These are phyloP conservation scores for Fusarium cyanostomum DNA, from an alignment of 2,329 filamentous ascomycete species.

Conservation along the genomic window DNA sequence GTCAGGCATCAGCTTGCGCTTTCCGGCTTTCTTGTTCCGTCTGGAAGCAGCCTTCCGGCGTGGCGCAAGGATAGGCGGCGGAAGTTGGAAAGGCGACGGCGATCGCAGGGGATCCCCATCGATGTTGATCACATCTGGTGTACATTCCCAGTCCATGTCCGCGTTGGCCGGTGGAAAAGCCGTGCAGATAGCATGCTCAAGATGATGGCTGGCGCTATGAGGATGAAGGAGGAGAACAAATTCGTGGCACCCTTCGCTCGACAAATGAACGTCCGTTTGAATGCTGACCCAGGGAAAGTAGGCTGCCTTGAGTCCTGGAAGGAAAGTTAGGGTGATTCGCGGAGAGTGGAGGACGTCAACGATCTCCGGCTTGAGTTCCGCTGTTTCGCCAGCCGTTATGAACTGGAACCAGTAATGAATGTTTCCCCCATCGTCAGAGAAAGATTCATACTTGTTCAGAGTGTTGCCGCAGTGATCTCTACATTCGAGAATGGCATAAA, in stretches of 20 bases:
- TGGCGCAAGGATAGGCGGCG: not conserved
- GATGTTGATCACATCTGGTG: not conserved
- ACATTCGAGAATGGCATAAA: conserved; percentile 13
- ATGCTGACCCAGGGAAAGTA: not conserved
- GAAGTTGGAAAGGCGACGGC: conserved; percentile 1
- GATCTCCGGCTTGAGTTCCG: not conserved
- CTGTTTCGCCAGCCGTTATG: not conserved
- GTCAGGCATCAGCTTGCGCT: not conserved
- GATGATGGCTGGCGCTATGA: not conserved
- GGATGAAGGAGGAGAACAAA: conserved; percentile 1
- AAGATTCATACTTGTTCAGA: not conserved
- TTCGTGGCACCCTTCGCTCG: not conserved
- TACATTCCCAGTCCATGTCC: conserved; percentile 6
- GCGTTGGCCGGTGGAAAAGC: not conserved
- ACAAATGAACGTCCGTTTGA: not conserved
- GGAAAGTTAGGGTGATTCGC: not conserved
- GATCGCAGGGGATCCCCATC: not conserved
- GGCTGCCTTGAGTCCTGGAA: not conserved
- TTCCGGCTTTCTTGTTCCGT: not conserved
- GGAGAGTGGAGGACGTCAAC: not conserved
- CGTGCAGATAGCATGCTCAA: not conserved
- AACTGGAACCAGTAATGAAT: conserved; percentile 11
- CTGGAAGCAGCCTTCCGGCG: not conserved
- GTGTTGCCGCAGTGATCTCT: not conserved
- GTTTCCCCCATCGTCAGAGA: conserved; percentile 2